These are phyloP conservation scores for Candida tibetensis DNA, from an alignment of 805 yeast genomes.

Conservation along the genomic window DNA sequence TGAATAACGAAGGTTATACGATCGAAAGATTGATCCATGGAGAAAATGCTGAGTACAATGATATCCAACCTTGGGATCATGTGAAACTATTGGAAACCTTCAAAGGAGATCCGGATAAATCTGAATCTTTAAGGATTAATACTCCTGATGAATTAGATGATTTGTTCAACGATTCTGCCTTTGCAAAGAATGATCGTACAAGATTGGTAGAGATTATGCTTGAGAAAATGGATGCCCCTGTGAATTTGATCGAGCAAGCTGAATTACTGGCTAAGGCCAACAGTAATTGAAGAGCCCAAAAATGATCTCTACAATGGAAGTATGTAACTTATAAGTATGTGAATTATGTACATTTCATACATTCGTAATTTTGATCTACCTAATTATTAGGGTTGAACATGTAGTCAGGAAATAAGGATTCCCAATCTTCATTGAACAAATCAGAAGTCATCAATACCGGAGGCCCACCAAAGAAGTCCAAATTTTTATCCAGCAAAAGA, in stretches of 20 bases:
- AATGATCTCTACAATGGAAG: too few species aligned
- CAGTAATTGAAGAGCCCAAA: neutral
- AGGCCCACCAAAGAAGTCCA: conserved; percentile 50
- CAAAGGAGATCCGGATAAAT: conserved; percentile 22
- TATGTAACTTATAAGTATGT: too few species aligned
- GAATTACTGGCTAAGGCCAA: conserved; percentile 29
- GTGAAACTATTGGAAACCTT: conserved; percentile 31
- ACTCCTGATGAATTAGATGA: conserved; percentile 25
- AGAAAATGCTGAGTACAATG: conserved; percentile 33
- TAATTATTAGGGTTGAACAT: conserved; percentile 24
- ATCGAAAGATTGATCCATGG: conserved; percentile 42
- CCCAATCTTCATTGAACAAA: conserved; percentile 48
- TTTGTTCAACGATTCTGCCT: conserved; percentile 24
- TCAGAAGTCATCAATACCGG: conserved; percentile 52
- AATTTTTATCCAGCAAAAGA: conserved; percentile 22
- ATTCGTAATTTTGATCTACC: neutral
- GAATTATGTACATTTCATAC: too few species aligned
- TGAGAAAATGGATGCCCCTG: conserved; percentile 38
- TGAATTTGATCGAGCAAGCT: conserved; percentile 35
- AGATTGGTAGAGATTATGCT: conserved; percentile 37
- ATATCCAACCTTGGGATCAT: conserved; percentile 40
- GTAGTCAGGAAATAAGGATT: conserved; percentile 47
- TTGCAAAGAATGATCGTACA: conserved; percentile 29
- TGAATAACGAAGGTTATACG: conserved; percentile 41
- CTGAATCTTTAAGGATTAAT: conserved; percentile 24